Base-by-base conservation (phyloP, 768 basidiomycete species). In the Tephrocybe sp. region DNA sequence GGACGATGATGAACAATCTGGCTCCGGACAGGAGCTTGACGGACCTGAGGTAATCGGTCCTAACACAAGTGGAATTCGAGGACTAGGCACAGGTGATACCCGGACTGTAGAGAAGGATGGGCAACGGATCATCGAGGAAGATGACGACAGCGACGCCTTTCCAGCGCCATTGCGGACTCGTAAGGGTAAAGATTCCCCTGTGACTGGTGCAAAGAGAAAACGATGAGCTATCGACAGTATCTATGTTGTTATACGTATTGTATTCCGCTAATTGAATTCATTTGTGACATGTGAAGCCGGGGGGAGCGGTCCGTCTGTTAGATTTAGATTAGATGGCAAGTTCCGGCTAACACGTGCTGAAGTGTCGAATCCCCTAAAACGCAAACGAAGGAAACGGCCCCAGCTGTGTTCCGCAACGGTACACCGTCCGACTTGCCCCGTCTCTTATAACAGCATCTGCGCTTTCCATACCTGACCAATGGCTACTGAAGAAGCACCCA, bases 61-160 rank as follows among this genome's bases (percentile, higher is more conserved):
- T 21, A 81, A 79, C 55, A 83, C 79, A 52, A 86, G 83, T 52
- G 82, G 82, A 40, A 82, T 86, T 58, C 72, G 82, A 51, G 74
- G 80, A 8, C 53, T 69, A 32, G 70, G 64, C 43, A 65, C 58
- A 40, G 61, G 56, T 15, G 62, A 61, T 47, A 43, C 52, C 26
- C 47, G 52, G 58, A 61, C 45, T 55, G 63, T 54, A 53, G 69
- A 55, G 51, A 56, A 62, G 56, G 64, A 54, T 40, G 54, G 59
- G 38, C 55, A 48, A 39, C 53, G 47, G 49, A 49, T 53, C 34
- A 58, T 55, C 53, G 80, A 80, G 37, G 84, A 84, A 25, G 83
- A 84, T 7, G 86, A 86, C 12, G 87, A 87, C 64, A 87, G 85
- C 60, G 84, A 84, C 53, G 80, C 83, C 24, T 88, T 89, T 64